Evolutionary conservation across 768 basidiomycete species (phyloP).

Genomic region (Naganishia vaughanmartiniae): DNA sequence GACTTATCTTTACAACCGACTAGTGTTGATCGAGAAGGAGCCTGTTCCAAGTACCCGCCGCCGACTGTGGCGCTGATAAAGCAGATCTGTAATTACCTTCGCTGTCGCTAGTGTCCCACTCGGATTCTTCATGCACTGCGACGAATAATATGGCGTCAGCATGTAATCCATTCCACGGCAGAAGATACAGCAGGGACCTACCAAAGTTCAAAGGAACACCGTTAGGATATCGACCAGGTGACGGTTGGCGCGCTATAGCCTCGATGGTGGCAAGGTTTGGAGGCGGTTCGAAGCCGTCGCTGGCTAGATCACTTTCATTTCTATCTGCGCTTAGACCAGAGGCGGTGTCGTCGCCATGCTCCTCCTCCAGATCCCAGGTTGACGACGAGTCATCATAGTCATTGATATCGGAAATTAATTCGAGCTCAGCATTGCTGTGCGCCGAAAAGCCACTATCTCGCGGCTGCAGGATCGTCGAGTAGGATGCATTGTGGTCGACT

Average conservation of each 20-base stretch:
- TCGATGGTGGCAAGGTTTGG: conserved; percentile 41
- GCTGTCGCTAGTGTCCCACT: conserved; percentile 32
- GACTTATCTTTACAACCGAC: too few relatives aligned
- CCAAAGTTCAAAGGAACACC: conserved; percentile 48
- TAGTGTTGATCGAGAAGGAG: neutral
- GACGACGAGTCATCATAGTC: conserved; percentile 9
- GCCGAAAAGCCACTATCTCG: neutral
- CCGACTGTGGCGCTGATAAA: neutral
- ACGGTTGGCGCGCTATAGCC: conserved; percentile 48
- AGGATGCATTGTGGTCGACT: neutral
- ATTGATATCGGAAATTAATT: neutral
- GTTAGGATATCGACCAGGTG: conserved; percentile 48
- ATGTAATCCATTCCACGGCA: neutral
- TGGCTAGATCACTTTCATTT: neutral
- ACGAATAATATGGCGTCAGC: neutral
- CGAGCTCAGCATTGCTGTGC: neutral
- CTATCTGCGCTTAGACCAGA: neutral
- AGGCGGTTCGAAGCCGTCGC: conserved; percentile 39
- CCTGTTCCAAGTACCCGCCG: neutral
- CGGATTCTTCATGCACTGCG: conserved; percentile 42
- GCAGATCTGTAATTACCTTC: neutral
- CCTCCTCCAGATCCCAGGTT: neutral
- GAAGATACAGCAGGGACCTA: conserved; percentile 31
- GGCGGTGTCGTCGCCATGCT: neutral
- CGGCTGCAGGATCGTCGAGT: neutral